Evolutionary conservation across 495 filamentous ascomycete genomes (phyloP).

Genomic region (Annulohypoxylon bovei): DNA sequence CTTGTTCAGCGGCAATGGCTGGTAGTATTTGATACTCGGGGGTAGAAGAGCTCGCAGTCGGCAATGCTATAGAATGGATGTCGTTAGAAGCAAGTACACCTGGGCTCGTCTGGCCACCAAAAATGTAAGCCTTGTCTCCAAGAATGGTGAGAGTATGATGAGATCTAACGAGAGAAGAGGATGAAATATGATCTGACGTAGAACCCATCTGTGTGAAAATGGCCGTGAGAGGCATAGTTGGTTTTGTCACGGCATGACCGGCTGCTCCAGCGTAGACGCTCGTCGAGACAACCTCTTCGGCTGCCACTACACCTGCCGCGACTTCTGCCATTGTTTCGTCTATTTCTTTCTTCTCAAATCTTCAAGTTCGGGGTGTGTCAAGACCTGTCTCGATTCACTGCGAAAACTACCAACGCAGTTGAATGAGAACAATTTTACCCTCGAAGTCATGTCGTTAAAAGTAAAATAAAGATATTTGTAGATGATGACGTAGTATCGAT

Average conservation of each 20-base stretch:
- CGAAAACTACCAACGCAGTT: background rate
- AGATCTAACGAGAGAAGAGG: slow-evolving; percentile 54
- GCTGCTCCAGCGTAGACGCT: slow-evolving; percentile 52
- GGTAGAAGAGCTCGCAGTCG: slow-evolving; percentile 38
- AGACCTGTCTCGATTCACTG: background rate
- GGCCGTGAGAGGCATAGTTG: slow-evolving; percentile 56
- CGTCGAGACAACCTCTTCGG: slow-evolving; percentile 57
- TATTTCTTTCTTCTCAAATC: background rate
- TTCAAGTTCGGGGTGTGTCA: background rate
- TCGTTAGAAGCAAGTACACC: slow-evolving; percentile 56
- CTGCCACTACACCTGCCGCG: slow-evolving; percentile 52
- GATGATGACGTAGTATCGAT: slow-evolving; percentile 26
- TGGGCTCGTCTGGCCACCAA: slow-evolving; percentile 56
- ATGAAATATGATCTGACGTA: slow-evolving; percentile 32
- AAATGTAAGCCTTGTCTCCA: slow-evolving; percentile 60
- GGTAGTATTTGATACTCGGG: slow-evolving; percentile 52
- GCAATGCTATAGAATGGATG: slow-evolving; percentile 57
- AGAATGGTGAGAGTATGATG: slow-evolving; percentile 60
- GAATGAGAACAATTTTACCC: background rate
- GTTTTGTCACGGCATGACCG: slow-evolving; percentile 49
- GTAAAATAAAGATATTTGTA: background rate
- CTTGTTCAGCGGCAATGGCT: slow-evolving; percentile 41
- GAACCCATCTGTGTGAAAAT: slow-evolving; percentile 53
- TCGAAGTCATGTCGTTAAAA: background rate
- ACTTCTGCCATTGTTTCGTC: slow-evolving; percentile 49